Percentiles rank a stretch among this genome's conserved stretches.
phyloP scores from a whole-genome alignment of 2,329 filamentous ascomycete genomes.

The Xylaria sp. region DNA sequence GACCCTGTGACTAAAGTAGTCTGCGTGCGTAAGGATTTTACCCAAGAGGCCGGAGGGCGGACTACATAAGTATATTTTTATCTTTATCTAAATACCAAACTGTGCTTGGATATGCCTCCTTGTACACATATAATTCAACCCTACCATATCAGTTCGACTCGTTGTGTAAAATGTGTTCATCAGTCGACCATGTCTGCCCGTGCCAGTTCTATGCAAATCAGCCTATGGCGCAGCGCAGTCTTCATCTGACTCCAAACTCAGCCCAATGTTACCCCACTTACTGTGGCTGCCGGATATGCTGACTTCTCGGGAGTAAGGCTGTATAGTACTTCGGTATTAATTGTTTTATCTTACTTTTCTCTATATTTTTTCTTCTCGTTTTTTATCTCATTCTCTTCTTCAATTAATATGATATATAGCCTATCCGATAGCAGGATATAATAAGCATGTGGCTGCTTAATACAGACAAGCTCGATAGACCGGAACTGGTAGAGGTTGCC shows the following conservation, averaged over 20 bases:
- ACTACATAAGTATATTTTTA: no score
- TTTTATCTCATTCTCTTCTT: neutral
- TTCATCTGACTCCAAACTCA: neutral
- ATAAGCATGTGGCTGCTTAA: slow-evolving; percentile 28
- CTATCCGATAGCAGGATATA: neutral
- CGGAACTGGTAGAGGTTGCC: slow-evolving; percentile 23
- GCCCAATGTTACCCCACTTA: neutral
- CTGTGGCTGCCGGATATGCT: neutral
- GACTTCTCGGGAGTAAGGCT: neutral
- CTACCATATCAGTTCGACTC: no score
- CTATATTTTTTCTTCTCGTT: neutral
- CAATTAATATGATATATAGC: neutral
- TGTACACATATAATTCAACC: no score
- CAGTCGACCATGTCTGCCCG: no score
- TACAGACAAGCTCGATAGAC: slow-evolving; percentile 7
- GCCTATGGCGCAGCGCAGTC: neutral
- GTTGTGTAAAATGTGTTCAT: no score
- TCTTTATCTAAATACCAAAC: no score
- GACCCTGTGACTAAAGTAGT: no score
- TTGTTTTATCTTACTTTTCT: neutral
- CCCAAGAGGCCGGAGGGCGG: no score
- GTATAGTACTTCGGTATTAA: neutral
- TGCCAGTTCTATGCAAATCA: no score
- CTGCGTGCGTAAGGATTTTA: no score
- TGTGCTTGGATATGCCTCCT: no score